Evolutionary conservation across 2,329 filamentous ascomycete species (phyloP).

Genomic region (Fusarium scirpi): DNA sequence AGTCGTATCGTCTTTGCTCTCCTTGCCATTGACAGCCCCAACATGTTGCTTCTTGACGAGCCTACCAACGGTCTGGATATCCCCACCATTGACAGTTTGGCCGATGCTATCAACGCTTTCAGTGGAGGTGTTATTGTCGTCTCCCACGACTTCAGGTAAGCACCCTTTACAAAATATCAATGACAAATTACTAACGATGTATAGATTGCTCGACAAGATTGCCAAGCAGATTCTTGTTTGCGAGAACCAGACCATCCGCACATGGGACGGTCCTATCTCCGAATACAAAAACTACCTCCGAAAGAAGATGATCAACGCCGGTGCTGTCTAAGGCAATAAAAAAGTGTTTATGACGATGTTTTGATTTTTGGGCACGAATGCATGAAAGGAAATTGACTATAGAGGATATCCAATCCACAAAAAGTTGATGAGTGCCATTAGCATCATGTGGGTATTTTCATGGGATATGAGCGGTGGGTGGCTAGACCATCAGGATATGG

Average conservation of each 20-base stretch:
- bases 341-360: slow-evolving; percentile 25
- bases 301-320: slow-evolving; percentile 96
- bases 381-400: slow-evolving; percentile 48
- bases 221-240: slow-evolving; percentile 99
- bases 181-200: slow-evolving; percentile 28
- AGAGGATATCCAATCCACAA: slow-evolving; percentile 47
- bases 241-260: slow-evolving; percentile 93
- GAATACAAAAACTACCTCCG: slow-evolving; percentile 98
- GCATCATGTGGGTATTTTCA: slow-evolving; percentile 48
- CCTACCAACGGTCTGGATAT: slow-evolving; percentile 99
- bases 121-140: slow-evolving; percentile 97
- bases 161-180: not conserved
- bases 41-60: slow-evolving; percentile 98
- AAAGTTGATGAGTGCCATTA: slow-evolving; percentile 46
- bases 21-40: slow-evolving; percentile 92
- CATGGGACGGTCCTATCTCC: slow-evolving; percentile 90
- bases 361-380: slow-evolving; percentile 39
- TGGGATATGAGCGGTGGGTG: slow-evolving; percentile 46
- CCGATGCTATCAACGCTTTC: slow-evolving; percentile 96
- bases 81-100: slow-evolving; percentile 96
- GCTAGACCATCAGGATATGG: slow-evolving; percentile 45
- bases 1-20: slow-evolving; percentile 97
- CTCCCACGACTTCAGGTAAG: slow-evolving; percentile 97
- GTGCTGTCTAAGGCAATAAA: slow-evolving; percentile 76
- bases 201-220: slow-evolving; percentile 96